Evolutionary conservation across 164 flowering plant species (phyloP), one percentile per base, ranked within the genome.

Genomic region (Liriodendron chinense): DNA sequence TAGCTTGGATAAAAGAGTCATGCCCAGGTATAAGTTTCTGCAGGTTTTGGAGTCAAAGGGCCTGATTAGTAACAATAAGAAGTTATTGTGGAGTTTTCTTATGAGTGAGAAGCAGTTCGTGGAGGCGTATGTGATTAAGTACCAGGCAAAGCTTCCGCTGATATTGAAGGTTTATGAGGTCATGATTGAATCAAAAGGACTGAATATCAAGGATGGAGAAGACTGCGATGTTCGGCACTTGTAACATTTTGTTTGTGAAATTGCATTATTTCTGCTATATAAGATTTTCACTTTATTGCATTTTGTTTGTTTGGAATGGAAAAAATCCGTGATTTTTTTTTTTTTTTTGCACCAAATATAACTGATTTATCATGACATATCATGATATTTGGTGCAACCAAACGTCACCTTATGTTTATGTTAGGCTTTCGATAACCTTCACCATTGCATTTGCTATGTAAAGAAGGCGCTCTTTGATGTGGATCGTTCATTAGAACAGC

Each of bases 1-100:
- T 21, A 74, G 80, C 69, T 53, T 74, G 53, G 70, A 72, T 56
- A 79, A 76, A 76, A 70, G 73, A n/a, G 63, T 79, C 24, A 21
- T 71, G 63, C 82, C 82, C 1, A 63, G 83, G 34, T 68, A 64
- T 59, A 8, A 20, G 16, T 43, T 67, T 69, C 67, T 0, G 70
- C 68, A 24, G 14, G 4, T 65, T 65, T 24, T 65, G 34, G 2
- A 1, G 14, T 65, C 34, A 24, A 65, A 65, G 18, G 79, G 79
- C 53, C 14, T 76, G 48, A 16, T 76, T 12, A 57, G 74, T 69
- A 65, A 56, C 20, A 14, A 68, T 68, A 12, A 16, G 28, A n/a
- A 21, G 1, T 1, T 69, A 10, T 18, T 14, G n/a, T 3, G 63
- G 18, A 16, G 63, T 4, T n/a, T 43, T 43, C 8, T 21, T 9